A percentile compares a stretch with the other conserved stretches of the same genome.
Conservation (phyloP, 495 filamentous ascomycete species). For the Penicillium pancosmium region DNA sequence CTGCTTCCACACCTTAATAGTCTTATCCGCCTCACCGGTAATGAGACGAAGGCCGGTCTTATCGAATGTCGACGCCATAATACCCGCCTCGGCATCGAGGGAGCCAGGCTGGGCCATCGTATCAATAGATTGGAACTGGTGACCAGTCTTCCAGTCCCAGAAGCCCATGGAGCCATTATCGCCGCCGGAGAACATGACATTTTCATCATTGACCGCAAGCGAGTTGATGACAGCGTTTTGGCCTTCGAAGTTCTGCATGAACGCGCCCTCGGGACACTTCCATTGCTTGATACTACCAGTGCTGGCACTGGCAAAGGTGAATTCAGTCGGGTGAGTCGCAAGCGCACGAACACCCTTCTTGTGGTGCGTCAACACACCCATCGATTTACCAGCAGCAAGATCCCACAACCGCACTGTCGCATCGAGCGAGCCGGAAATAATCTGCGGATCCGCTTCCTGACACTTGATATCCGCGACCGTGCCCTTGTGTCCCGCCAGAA, state of each 20-base stretch:
- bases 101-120: conserved; percentile 93
- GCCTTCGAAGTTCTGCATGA: conserved; percentile 99
- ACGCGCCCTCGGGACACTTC: conserved; percentile 97
- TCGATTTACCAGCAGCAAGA: conserved; percentile 91
- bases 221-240: conserved; percentile 97
- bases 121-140: conserved; percentile 84
- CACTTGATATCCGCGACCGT: conserved; percentile 88
- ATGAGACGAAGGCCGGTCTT: conserved; percentile 85
- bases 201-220: conserved; percentile 89
- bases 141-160: conserved; percentile 99
- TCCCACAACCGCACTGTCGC: conserved; percentile 95
- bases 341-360: conserved; percentile 95
- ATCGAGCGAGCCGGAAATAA: conserved; percentile 90
- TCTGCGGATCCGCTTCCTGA: conserved; percentile 95
- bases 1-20: conserved; percentile 93
- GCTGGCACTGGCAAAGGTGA: conserved; percentile 92
- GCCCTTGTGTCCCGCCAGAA: conserved; percentile 84
- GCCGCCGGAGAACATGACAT: conserved; percentile 91
- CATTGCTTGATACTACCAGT: conserved; percentile 97
- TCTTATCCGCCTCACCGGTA: conserved; percentile 95
- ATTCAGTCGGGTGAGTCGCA: conserved; percentile 86
- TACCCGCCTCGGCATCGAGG: conserved; percentile 89
- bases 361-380: conserved; percentile 96
- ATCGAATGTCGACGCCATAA: conserved; percentile 93
- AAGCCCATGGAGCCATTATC: conserved; percentile 97